These are phyloP conservation scores for Microthyrium microscopicum DNA, from an alignment of 2,329 filamentous ascomycete species.

Conservation along the genomic window DNA sequence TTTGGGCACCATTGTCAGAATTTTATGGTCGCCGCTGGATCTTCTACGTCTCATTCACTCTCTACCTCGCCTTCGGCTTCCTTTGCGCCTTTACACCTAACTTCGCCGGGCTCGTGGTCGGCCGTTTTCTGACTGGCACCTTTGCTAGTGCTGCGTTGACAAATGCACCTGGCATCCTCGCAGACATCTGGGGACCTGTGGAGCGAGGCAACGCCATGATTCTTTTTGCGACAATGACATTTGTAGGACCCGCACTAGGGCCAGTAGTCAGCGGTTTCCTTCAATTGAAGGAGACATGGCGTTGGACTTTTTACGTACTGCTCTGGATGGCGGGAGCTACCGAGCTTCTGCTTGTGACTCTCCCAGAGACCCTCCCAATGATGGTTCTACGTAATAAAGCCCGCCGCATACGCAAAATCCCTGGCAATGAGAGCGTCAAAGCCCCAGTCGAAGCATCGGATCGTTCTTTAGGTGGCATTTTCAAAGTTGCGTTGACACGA, in stretches of 20 bases:
- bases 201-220: constrained; percentile 39
- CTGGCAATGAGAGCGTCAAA: constrained; percentile 36
- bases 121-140: constrained; percentile 38
- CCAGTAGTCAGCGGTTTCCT: constrained; percentile 42
- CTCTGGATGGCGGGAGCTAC: too few species aligned
- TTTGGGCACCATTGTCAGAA: constrained; percentile 29
- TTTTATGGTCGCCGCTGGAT: constrained; percentile 30
- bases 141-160: constrained; percentile 32
- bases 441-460: constrained; percentile 32
- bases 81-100: constrained; percentile 39
- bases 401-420: constrained; percentile 30
- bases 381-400: constrained; percentile 33
- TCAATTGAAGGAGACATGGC: constrained; percentile 33
- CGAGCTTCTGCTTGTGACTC: too few species aligned
- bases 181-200: constrained; percentile 36
- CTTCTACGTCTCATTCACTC: constrained; percentile 27
- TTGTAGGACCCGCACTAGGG: constrained; percentile 36
- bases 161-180: constrained; percentile 32
- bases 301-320: too few species aligned
- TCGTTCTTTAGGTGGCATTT: constrained; percentile 27
- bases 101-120: constrained; percentile 35
- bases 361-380: too few species aligned
- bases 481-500: constrained; percentile 35
- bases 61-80: constrained; percentile 32
- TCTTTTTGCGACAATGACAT: constrained; percentile 35